Percentiles rank a stretch among this genome's conserved stretches.
Evolutionary conservation across 306 rosid genomes (phyloP).

Genomic region (Sesbania bispinosa): DNA sequence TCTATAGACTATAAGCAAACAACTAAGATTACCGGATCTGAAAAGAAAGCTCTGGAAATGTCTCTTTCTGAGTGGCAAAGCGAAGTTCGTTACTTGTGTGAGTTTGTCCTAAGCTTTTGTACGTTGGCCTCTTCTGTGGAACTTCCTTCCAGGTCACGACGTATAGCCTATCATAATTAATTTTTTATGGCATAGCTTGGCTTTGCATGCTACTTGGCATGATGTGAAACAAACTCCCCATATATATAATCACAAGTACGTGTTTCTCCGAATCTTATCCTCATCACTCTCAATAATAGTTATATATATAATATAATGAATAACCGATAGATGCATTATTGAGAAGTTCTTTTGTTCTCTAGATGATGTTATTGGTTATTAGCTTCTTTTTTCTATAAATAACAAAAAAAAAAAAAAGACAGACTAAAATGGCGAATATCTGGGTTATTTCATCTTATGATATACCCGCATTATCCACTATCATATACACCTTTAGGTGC

Average conservation of each 20-base stretch:
- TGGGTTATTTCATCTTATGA: too few species aligned
- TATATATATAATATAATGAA: background rate
- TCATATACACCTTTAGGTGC: too few species aligned
- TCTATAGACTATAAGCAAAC: background rate
- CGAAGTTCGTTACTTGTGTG: background rate
- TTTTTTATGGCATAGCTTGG: background rate
- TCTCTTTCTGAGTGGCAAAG: background rate
- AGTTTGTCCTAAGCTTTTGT: background rate
- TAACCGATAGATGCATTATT: conserved; percentile 4
- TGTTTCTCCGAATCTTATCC: background rate
- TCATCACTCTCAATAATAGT: background rate
- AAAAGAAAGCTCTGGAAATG: background rate
- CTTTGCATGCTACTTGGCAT: background rate
- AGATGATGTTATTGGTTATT: background rate
- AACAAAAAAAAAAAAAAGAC: background rate
- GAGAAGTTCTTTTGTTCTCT: background rate
- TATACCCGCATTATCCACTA: too few species aligned
- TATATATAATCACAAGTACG: background rate
- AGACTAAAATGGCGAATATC: background rate
- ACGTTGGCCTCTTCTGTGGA: background rate
- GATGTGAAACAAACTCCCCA: background rate
- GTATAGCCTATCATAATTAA: background rate
- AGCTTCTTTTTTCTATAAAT: background rate
- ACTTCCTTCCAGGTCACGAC: background rate
- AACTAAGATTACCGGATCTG: background rate